Evolutionary conservation across 805 yeast species (phyloP).

Genomic region (Wickerhamomyces hampshirensis): DNA sequence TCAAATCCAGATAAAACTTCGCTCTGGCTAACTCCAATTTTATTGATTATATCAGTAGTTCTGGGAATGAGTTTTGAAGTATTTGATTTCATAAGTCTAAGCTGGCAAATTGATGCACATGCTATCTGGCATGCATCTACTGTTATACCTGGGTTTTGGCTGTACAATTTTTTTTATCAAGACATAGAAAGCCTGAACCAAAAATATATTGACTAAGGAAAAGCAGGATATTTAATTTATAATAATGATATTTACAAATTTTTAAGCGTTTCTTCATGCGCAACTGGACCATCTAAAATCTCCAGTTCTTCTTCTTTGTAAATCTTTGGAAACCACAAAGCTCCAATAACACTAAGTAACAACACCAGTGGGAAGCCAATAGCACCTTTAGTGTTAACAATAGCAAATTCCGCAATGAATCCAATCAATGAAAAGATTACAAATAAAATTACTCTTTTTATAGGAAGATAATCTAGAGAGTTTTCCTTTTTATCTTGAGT

Average conservation of each 20-base stretch:
- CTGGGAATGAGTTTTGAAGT: slow-evolving; percentile 86
- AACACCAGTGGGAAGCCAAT: slow-evolving; percentile 91
- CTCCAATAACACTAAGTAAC: slow-evolving; percentile 56
- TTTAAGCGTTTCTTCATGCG: slow-evolving; percentile 49
- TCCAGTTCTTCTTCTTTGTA: slow-evolving; percentile 59
- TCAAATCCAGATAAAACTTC: slow-evolving; percentile 9
- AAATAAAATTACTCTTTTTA: slow-evolving; percentile 44
- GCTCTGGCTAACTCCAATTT: slow-evolving; percentile 42
- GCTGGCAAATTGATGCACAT: slow-evolving; percentile 80
- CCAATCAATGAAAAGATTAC: slow-evolving; percentile 58
- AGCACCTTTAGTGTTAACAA: slow-evolving; percentile 84
- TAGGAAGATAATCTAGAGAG: slow-evolving; percentile 29
- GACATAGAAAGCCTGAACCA: slow-evolving; percentile 39
- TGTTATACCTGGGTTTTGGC: slow-evolving; percentile 68
- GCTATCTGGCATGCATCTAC: slow-evolving; percentile 92
- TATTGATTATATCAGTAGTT: slow-evolving; percentile 47
- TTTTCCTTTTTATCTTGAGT: slow-evolving; percentile 6
- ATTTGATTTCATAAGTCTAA: slow-evolving; percentile 79
- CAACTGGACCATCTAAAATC: slow-evolving; percentile 62
- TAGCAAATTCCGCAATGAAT: slow-evolving; percentile 75
- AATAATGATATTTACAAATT: slow-evolving; percentile 26
- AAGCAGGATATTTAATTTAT: neutral
- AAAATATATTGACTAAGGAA: slow-evolving; percentile 10
- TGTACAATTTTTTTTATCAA: slow-evolving; percentile 58
- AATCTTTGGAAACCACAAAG: slow-evolving; percentile 59